Conservation (phyloP, 371 early-diverging fungal species). For the Vairimorpha ceranae region DNA sequence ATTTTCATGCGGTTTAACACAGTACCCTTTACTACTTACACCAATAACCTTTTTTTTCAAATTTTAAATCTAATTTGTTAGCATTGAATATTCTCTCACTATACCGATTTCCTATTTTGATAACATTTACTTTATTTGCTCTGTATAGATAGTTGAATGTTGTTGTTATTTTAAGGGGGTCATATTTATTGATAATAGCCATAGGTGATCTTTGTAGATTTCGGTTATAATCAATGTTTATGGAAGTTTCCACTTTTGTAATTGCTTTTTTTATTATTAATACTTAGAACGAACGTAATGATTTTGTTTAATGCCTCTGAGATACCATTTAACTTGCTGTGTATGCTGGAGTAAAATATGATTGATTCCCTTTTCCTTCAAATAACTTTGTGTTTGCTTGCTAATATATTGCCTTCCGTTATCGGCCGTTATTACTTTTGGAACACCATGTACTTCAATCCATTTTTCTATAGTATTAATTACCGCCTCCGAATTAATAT, state of each 20-base stretch:
- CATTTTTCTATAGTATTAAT: background rate
- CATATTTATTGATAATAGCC: background rate
- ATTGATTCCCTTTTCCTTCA: background rate
- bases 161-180: background rate
- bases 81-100: background rate
- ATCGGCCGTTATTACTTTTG: conserved; percentile 8
- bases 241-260: background rate
- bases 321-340: background rate
- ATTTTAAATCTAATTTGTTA: background rate
- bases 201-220: background rate
- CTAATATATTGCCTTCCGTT: conserved; percentile 27
- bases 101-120: background rate
- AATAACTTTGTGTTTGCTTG: conserved; percentile 4
- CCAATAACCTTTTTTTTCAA: background rate
- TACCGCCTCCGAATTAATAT: background rate
- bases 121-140: background rate
- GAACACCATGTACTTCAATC: background rate
- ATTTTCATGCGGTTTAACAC: background rate
- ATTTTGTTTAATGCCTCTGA: conserved; percentile 4
- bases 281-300: background rate
- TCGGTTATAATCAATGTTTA: background rate
- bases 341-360: conserved; percentile 7
- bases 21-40: background rate
- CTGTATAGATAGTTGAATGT: background rate
- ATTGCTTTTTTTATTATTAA: background rate